Percentiles rank a stretch among this genome's conserved stretches.
phyloP scores from a whole-genome alignment of 441 rosid genomes.

The Gossypium gossypioides region DNA sequence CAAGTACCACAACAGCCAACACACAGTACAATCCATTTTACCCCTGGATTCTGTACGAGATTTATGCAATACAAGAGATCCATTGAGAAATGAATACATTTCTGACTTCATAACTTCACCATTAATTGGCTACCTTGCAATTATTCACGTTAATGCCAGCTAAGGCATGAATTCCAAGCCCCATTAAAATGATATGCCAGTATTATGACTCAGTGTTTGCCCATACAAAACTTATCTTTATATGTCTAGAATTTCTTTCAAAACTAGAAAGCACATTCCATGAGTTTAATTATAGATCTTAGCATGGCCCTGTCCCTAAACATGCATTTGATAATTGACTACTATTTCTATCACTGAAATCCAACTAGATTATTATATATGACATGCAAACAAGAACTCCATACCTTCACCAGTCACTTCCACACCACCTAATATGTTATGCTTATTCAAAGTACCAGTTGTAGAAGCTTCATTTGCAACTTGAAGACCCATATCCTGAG shows the following conservation, averaged over 20 bases:
- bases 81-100: background rate
- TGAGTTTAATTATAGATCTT: background rate
- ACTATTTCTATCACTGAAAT: background rate
- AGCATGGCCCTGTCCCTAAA: background rate
- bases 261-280: background rate
- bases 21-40: background rate
- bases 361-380: background rate
- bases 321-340: background rate
- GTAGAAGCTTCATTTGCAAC: conserved; percentile 35
- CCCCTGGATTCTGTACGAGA: background rate
- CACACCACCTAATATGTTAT: conserved; percentile 29
- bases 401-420: conserved; percentile 48
- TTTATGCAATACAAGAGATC: background rate
- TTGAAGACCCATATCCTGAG: conserved; percentile 33
- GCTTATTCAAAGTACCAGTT: conserved; percentile 32
- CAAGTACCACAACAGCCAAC: background rate
- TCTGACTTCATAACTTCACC: background rate
- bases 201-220: background rate
- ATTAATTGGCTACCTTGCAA: background rate
- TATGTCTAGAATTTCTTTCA: background rate
- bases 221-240: background rate
- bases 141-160: background rate
- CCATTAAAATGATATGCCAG: background rate
- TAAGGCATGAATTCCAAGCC: background rate
- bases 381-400: conserved; percentile 22